Evolutionary conservation across 768 basidiomycete species (phyloP).

Genomic region (Leccinum boreale): DNA sequence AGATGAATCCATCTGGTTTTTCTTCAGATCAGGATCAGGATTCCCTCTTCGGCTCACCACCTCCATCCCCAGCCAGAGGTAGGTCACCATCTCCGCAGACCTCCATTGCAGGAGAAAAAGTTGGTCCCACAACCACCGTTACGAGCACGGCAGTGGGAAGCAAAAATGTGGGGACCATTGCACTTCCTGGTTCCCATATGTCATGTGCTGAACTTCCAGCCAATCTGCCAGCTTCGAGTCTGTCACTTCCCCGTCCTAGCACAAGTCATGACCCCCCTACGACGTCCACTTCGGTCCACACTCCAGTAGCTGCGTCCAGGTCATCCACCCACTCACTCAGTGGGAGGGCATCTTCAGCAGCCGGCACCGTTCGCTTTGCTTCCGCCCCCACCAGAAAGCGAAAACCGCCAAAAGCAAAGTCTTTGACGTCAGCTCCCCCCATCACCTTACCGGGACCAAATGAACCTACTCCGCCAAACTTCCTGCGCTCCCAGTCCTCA

Average conservation of each 20-base stretch:
- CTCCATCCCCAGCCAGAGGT: constrained; percentile 69
- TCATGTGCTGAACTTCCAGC: constrained; percentile 81
- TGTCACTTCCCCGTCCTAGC: constrained; percentile 20
- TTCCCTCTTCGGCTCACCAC: constrained; percentile 80
- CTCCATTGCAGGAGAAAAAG: constrained; percentile 17
- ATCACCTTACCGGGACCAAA: constrained; percentile 63
- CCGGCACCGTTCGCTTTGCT: background rate
- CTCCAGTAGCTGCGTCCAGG: constrained; percentile 6
- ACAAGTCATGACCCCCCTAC: constrained; percentile 30
- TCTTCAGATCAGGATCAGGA: constrained; percentile 43
- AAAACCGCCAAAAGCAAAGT: constrained; percentile 35
- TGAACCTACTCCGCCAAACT: constrained; percentile 60
- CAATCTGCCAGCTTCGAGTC: constrained; percentile 71
- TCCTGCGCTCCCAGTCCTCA: constrained; percentile 69
- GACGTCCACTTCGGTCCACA: background rate
- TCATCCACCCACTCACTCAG: constrained; percentile 11
- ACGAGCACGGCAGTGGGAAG: constrained; percentile 18
- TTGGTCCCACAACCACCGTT: constrained; percentile 21
- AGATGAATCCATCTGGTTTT: constrained; percentile 17
- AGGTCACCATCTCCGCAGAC: constrained; percentile 65
- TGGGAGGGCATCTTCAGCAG: constrained; percentile 11
- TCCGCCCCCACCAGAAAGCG: constrained; percentile 28
- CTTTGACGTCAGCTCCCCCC: constrained; percentile 48
- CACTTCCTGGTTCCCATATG: constrained; percentile 92
- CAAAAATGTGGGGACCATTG: constrained; percentile 91